Evolutionary conservation across 169 alveolate species (phyloP), one percentile per base, ranked within the genome.

Genomic region (Cryptosporidium sp.): DNA sequence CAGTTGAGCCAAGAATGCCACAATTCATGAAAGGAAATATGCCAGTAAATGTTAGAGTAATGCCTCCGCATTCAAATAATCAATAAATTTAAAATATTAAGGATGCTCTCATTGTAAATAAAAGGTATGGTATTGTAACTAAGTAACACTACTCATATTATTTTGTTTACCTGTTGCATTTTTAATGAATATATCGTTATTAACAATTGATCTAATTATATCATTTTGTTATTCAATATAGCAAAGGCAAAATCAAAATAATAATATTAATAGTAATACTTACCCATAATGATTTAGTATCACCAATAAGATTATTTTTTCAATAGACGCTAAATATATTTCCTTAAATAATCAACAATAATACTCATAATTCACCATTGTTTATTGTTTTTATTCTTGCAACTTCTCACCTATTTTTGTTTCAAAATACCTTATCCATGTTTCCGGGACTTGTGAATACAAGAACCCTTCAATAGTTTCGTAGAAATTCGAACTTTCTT

Each of bases 21-120:
- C 89, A 58, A 41, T 80, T 80, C 65, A 80, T 80, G 89, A 80
- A 62, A 58, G 67, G 74, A 41, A 80, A 80, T 29, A 80, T 80
- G 9, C 89, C 89, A 2, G 89, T 80, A 21, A 80, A 80, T 62
- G 89, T 80, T 18, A 80, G 89, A 65, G 43, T 80, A 12, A 80
- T 80, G 89, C 89, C 89, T 12, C 89, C 89, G 12, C 89, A 80
- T 48, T 80, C 73, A 62, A 80, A 80, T 59, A 80, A 80, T 41
- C 75, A 80, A 26, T 62, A 37, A 23, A 14, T 12, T 18, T 18
- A 0, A 37, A 5, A 12, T 23, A 21, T 69, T 69, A 7, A 41
- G 21, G 21, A 55, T 55, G 67, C 29, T 55, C 21, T 55, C 29
- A n/a, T 55, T 55, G 67, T 55, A 26, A 10, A 55, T 23, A 55